A percentile compares a stretch with the other conserved stretches of the same genome.
These are phyloP conservation scores for Elaeagnus macrophylla DNA, from an alignment of 306 rosid species.

Conservation along the genomic window DNA sequence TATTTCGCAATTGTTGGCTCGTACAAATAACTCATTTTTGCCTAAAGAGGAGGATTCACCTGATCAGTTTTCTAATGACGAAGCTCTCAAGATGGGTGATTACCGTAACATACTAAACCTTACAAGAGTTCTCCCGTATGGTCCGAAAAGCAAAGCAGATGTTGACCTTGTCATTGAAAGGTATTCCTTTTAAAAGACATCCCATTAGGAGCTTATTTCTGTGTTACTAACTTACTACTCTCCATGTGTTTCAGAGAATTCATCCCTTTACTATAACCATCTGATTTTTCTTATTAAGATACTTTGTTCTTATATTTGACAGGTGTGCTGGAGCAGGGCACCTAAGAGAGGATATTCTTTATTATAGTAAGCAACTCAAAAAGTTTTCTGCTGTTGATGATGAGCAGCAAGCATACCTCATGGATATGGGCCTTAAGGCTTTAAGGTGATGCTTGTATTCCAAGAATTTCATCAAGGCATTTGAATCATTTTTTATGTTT, in stretches of 20 bases:
- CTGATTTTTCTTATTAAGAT: too few relatives aligned
- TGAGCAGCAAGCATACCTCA: slow-evolving; percentile 52
- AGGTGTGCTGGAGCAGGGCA: slow-evolving; percentile 89
- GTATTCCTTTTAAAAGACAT: slow-evolving; percentile 25
- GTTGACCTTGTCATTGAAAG: slow-evolving; percentile 74
- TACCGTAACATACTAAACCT: slow-evolving; percentile 91
- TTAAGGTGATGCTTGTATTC: slow-evolving; percentile 36
- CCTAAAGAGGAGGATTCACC: slow-evolving; percentile 33
- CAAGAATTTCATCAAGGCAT: not conserved
- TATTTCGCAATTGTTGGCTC: slow-evolving; percentile 33
- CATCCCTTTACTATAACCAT: not conserved
- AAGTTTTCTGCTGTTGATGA: slow-evolving; percentile 52
- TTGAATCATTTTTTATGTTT: not conserved
- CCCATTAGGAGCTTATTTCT: not conserved
- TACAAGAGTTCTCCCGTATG: slow-evolving; percentile 67
- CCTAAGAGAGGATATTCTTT: slow-evolving; percentile 70
- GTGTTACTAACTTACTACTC: not conserved
- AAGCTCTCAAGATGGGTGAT: slow-evolving; percentile 69
- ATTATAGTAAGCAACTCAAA: slow-evolving; percentile 55
- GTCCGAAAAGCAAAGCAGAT: slow-evolving; percentile 89
- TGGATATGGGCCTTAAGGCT: slow-evolving; percentile 82
- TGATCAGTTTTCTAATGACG: slow-evolving; percentile 48
- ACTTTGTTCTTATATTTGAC: slow-evolving; percentile 23
- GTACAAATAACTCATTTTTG: slow-evolving; percentile 20
- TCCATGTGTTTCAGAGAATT: not conserved